phyloP scores from a whole-genome alignment of 345 rosid species.

The Linum usitatissimum region DNA sequence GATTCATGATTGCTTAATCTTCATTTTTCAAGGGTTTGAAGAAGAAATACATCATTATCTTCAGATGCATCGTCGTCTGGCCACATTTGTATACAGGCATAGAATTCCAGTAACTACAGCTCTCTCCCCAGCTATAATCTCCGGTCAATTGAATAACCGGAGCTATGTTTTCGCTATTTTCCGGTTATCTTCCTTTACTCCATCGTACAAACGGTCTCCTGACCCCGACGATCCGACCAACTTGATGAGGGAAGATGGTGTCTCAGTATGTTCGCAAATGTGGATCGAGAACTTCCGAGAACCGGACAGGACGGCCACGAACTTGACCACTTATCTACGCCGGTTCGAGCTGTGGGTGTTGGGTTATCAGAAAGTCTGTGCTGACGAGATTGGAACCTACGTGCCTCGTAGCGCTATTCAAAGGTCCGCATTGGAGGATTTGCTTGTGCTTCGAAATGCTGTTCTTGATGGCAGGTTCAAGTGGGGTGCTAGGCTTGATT shows the following conservation, averaged over 20 bases:
- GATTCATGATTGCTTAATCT: not conserved
- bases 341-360: conserved; percentile 88
- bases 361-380: conserved; percentile 85
- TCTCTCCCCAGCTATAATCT: not conserved
- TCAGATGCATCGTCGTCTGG: conserved; percentile 4
- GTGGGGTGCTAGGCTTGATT: conserved; percentile 92
- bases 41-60: not conserved
- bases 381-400: conserved; percentile 79
- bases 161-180: conserved; percentile 17
- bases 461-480: conserved; percentile 88
- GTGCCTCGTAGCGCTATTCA: conserved; percentile 76
- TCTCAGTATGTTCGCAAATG: conserved; percentile 88
- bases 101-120: not conserved
- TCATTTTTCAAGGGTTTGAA: not conserved
- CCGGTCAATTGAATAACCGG: conserved; percentile 9
- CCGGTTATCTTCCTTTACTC: conserved; percentile 43
- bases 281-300: conserved; percentile 60
- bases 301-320: conserved; percentile 41
- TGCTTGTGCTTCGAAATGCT: conserved; percentile 71
- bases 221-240: conserved; percentile 76
- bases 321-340: conserved; percentile 56
- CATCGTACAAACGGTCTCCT: conserved; percentile 43
- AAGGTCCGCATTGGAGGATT: conserved; percentile 67
- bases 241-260: conserved; percentile 87
- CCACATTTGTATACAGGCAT: not conserved